Evolutionary conservation across 225 moss, liverwort and hornwort species (phyloP), one percentile per base, ranked within the genome.

Genomic region (Thuidium tamariscinum): DNA sequence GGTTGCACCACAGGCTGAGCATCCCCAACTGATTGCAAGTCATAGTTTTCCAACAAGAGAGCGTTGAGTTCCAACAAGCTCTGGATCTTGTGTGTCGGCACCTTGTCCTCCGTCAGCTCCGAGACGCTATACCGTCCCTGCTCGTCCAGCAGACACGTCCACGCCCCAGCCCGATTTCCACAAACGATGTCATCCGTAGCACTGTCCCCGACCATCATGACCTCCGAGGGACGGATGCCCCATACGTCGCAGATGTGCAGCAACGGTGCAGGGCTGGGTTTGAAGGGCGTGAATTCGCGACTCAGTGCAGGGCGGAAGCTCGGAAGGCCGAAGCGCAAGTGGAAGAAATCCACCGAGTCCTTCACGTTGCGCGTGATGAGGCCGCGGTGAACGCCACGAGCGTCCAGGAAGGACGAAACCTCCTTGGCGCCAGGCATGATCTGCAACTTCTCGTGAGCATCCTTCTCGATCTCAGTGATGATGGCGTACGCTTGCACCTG

Each of bases 131-230:
- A 87, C 26, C 88, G 85, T 8, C 73, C 83, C 16, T 34, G 49
- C 36, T 46, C 86, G 83, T 93, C 92, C 86, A 93, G 73, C 76
- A 93, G 39, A 68, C 93, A 93, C 3, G 93, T 93, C 13, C 85
- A 15, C 18, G 92, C 88, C 10, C 91, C 93, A 6, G 93, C 93
- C 22, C 93, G 92, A 21, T 92, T 92, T 60, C 93, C 93, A 30
- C 93, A 91, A 11, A 88, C 93, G 34, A 93, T 62, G 80, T 93
- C 93, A 37, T 93, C 93, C 4, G 88, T 1, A 8, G 91, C 91
- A 73, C 92, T 92, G 82, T 93, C 93, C 29, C 93, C 93, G 37
- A 93, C 91, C 92, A 93, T 93, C 79, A 93, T 86, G 48, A 93
- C 91, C 67, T 93, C 88, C 27, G 69, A 44, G 42, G 93, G 92